Percentiles rank a stretch among this genome's conserved stretches.
phyloP scores from a whole-genome alignment of 2,329 filamentous ascomycete genomes.

The Botrytis cinerea region DNA sequence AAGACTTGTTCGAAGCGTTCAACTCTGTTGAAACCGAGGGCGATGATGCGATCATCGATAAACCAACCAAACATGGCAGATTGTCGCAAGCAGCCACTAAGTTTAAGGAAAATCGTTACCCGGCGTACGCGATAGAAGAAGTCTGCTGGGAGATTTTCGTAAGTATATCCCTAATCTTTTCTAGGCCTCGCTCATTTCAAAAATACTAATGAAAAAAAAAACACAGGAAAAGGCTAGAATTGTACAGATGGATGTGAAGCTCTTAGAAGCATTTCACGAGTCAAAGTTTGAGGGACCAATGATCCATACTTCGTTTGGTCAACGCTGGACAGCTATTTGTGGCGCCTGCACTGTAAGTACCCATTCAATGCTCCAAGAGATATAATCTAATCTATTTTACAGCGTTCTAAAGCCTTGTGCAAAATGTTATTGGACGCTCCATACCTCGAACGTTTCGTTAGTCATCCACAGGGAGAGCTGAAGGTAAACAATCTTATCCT shows the following conservation, averaged over 20 bases:
- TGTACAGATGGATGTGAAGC: constrained; percentile 23
- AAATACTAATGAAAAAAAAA: background rate
- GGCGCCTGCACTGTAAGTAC: constrained; percentile 27
- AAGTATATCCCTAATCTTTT: constrained; percentile 8
- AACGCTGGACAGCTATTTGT: constrained; percentile 28
- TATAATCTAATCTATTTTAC: background rate
- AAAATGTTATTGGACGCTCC: constrained; percentile 36
- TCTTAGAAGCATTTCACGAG: constrained; percentile 27
- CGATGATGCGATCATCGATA: constrained; percentile 29
- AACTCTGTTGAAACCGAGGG: constrained; percentile 20
- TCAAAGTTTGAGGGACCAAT: constrained; percentile 23
- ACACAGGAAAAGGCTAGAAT: constrained; percentile 23
- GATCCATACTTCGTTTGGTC: constrained; percentile 21
- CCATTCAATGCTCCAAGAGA: background rate
- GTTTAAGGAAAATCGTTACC: constrained; percentile 26
- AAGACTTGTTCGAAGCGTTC: constrained; percentile 29
- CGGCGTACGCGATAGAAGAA: constrained; percentile 24
- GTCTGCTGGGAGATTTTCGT: constrained; percentile 34
- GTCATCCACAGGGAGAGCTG: constrained; percentile 31
- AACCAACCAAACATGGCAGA: constrained; percentile 29
- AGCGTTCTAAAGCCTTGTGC: constrained; percentile 33
- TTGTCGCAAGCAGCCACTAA: constrained; percentile 29
- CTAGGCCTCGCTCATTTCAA: background rate
- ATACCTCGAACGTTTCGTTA: constrained; percentile 28
- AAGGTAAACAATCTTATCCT: constrained; percentile 29